Evolutionary conservation across 1,284 basidiomycete genomes (phyloP), one percentile per base, ranked within the genome.

Genomic region (Moesziomyces parantarcticus): DNA sequence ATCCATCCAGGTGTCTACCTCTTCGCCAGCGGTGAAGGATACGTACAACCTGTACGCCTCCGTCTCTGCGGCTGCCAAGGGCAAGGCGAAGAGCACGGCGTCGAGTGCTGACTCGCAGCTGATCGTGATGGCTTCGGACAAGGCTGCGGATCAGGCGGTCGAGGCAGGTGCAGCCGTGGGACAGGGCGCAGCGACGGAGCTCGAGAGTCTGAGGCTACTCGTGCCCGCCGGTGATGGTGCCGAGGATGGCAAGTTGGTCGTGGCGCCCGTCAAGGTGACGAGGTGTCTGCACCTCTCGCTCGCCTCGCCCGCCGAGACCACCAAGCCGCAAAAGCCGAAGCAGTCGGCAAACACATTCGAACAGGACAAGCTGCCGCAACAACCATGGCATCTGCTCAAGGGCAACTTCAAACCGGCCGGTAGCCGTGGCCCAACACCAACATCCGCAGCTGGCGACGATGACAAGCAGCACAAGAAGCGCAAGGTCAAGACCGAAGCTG

Each of bases 301-400:
- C 32, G 75, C 48, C 10, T 58, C 62, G 14, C 69, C 76, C 0
- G 65, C 72, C 2, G 56, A 63, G n/a, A 53, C 58, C 25, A 44
- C 42, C n/a, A 50, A 51, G 20, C 46, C 57, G 25, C 39, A 56
- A 18, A 62, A 54, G 21, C n/a, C 58, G 9, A 55, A 51, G 39
- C 57, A 55, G 42, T 34, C 54, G 5, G 56, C 42, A 18, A 67
- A 55, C 47, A 45, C 49, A 21, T 67, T 51, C 22, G 61, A 50
- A 23, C 58, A 57, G 58, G 66, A 55, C 42, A 62, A 57, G 58
- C 58, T 68, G 48, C 65, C 65, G 18, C 57, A 62, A 26, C 78
- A 79, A 63, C 78, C 78, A 4, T 78, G 76, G 76, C 70, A 78
- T 36, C 47, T 74, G 26, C 45, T 79, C 5, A 66, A 66, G 32